These are phyloP conservation scores for Rickenella mellea DNA, from an alignment of 768 basidiomycete species.

Conservation along the genomic window DNA sequence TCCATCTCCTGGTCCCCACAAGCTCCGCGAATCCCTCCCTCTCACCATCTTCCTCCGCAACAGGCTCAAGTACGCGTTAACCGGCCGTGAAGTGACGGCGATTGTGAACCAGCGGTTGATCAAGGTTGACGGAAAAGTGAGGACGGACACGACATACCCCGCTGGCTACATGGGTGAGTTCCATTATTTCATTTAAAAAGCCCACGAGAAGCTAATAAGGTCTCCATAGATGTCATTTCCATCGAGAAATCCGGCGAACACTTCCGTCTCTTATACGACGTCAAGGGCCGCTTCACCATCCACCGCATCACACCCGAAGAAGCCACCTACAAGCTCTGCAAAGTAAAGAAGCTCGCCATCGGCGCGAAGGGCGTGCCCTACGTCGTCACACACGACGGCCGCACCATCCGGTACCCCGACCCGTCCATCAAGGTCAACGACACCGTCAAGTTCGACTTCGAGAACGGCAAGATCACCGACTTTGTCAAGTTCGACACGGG, in stretches of 20 bases:
- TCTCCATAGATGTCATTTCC: constrained; percentile 85
- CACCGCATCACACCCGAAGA: constrained; percentile 99
- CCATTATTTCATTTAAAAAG: not conserved
- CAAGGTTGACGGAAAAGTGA: constrained; percentile 98
- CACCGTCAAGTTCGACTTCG: constrained; percentile 94
- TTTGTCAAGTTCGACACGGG: constrained; percentile 95
- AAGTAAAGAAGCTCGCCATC: constrained; percentile 85
- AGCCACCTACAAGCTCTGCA: constrained; percentile 92
- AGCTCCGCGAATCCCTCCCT: constrained; percentile 96
- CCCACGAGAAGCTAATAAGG: constrained; percentile 2
- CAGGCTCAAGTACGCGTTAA: constrained; percentile 98
- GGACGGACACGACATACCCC: constrained; percentile 95
- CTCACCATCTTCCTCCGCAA: constrained; percentile 97
- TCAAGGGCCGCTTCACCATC: constrained; percentile 99
- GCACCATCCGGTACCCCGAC: constrained; percentile 99
- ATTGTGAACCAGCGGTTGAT: constrained; percentile 95
- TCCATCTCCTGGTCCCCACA: constrained; percentile 97
- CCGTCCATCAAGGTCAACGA: constrained; percentile 93
- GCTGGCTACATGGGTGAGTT: constrained; percentile 91
- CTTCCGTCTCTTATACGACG: constrained; percentile 98
- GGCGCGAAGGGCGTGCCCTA: constrained; percentile 92
- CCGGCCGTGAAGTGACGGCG: constrained; percentile 87
- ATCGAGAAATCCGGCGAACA: constrained; percentile 98
- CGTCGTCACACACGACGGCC: constrained; percentile 97
- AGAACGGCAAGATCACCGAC: constrained; percentile 87